phyloP scores from a whole-genome alignment of 768 basidiomycete species.

The Gautieria morchelliformis region DNA sequence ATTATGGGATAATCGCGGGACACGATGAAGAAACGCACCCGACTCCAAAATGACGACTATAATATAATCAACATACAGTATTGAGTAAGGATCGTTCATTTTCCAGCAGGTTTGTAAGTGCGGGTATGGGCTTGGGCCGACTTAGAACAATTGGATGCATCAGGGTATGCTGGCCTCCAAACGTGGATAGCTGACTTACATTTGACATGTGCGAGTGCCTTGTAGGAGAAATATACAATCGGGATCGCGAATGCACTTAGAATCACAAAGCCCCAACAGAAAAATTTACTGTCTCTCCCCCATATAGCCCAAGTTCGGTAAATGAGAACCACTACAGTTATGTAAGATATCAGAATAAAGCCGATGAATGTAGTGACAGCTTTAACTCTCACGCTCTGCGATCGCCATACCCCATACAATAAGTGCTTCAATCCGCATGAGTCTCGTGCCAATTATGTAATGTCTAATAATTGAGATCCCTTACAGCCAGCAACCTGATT shows the following conservation, averaged over 20 bases:
- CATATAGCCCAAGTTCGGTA: conserved; percentile 6
- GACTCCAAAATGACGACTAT: not conserved
- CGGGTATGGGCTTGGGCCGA: not conserved
- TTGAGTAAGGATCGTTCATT: not conserved
- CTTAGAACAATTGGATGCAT: not conserved
- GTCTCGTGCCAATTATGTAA: too few species aligned
- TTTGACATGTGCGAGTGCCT: not conserved
- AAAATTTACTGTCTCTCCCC: not conserved
- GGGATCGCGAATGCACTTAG: not conserved
- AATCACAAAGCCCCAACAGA: not conserved
- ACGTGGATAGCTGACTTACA: not conserved
- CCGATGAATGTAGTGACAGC: not conserved
- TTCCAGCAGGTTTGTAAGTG: not conserved
- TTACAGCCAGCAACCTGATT: too few species aligned
- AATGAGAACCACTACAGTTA: not conserved
- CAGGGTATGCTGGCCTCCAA: not conserved
- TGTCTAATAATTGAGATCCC: too few species aligned
- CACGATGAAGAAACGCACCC: too few species aligned
- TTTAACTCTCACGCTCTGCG: not conserved
- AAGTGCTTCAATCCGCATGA: too few species aligned
- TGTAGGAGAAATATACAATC: not conserved
- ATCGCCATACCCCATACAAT: not conserved
- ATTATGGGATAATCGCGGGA: too few species aligned
- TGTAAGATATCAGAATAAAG: not conserved
- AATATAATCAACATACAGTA: not conserved